These are phyloP conservation scores for Boletus huronensis DNA, from an alignment of 768 basidiomycete genomes.

Conservation along the genomic window DNA sequence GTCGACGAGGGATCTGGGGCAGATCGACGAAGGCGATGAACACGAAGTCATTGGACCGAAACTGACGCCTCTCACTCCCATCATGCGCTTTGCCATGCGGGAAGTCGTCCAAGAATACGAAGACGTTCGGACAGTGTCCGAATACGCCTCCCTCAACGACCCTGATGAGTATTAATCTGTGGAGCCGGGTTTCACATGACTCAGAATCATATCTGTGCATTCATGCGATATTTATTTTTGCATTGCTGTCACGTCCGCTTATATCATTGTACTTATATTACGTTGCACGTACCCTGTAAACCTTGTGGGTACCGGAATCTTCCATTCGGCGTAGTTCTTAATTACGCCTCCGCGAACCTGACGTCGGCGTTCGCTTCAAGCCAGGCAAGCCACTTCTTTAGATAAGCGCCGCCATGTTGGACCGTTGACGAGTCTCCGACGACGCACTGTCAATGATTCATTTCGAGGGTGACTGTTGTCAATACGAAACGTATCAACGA, in stretches of 20 bases:
- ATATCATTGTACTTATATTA: slow-evolving; percentile 9
- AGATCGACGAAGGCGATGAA: slow-evolving; percentile 49
- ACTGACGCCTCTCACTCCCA: slow-evolving; percentile 71
- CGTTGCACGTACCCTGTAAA: slow-evolving; percentile 1
- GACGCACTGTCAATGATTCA: slow-evolving; percentile 56
- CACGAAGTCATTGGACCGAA: slow-evolving; percentile 69
- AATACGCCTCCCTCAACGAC: slow-evolving; percentile 69
- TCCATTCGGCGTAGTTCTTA: too few species aligned
- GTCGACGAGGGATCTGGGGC: slow-evolving; percentile 41
- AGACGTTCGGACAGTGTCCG: slow-evolving; percentile 68
- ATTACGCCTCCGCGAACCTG: slow-evolving; percentile 68
- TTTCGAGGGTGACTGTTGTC: background rate
- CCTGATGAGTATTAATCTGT: slow-evolving; percentile 61
- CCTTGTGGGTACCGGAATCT: too few species aligned
- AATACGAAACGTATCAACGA: slow-evolving; percentile 5
- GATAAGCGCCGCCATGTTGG: slow-evolving; percentile 73
- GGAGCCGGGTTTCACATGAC: slow-evolving; percentile 11
- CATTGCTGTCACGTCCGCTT: background rate
- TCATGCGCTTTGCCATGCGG: slow-evolving; percentile 81
- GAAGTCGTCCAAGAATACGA: slow-evolving; percentile 83
- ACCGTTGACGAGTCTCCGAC: slow-evolving; percentile 95
- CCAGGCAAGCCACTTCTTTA: slow-evolving; percentile 91
- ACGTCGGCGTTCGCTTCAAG: slow-evolving; percentile 89
- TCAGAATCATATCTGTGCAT: background rate
- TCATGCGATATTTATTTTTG: slow-evolving; percentile 19